phyloP scores from a whole-genome alignment of 202 grass and related monocot species.

The Zoysia matrella region DNA sequence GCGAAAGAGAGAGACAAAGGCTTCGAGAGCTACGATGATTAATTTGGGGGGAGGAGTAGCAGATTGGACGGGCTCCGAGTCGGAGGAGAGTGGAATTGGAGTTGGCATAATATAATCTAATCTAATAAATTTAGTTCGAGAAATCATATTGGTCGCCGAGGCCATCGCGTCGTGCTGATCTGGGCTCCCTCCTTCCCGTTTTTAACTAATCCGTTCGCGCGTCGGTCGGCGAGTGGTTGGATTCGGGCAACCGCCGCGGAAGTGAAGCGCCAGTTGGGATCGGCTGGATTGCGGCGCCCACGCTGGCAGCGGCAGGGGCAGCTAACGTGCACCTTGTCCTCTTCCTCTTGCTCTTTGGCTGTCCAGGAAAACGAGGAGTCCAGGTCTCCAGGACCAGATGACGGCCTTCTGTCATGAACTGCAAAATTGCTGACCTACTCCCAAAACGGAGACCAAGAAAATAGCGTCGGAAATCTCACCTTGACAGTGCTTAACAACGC shows the following conservation, averaged over 20 bases:
- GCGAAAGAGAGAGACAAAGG: conserved; percentile 18
- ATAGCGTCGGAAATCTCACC: background rate
- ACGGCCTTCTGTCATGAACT: background rate
- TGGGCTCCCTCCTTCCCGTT: background rate
- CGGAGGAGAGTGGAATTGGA: conserved; percentile 26
- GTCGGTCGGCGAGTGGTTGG: conserved; percentile 43
- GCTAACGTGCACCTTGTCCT: background rate
- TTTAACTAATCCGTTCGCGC: conserved; percentile 33
- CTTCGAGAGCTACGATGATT: background rate
- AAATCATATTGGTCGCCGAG: conserved; percentile 30
- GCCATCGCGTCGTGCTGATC: conserved; percentile 45
- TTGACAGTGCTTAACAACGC: background rate
- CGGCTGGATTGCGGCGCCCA: conserved; percentile 33
- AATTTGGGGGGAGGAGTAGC: background rate
- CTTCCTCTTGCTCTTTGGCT: background rate
- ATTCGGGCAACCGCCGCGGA: conserved; percentile 38
- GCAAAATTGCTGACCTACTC: background rate
- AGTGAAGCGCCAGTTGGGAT: conserved; percentile 30
- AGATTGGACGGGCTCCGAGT: conserved; percentile 15
- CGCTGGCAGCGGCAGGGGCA: conserved; percentile 15
- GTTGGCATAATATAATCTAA: background rate
- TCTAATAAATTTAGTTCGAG: conserved; percentile 3
- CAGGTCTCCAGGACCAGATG: background rate
- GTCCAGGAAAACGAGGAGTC: background rate
- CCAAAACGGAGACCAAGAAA: background rate